phyloP scores from a whole-genome alignment of 2,329 filamentous ascomycete species.

The Penicillium sp. region DNA sequence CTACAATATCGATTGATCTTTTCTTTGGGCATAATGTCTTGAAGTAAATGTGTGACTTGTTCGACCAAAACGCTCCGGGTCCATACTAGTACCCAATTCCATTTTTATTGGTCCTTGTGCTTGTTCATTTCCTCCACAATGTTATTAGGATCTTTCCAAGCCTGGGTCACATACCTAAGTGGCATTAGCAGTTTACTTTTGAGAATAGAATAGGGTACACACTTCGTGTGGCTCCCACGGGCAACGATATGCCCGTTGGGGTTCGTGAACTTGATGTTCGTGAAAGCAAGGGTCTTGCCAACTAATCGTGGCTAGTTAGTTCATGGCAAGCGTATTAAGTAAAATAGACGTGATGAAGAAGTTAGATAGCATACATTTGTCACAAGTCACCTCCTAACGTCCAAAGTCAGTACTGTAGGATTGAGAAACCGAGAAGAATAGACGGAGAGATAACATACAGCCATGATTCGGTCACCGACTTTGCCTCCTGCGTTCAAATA shows the following conservation, averaged over 20 bases:
- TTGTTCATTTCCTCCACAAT: constrained; percentile 55
- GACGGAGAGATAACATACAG: constrained; percentile 35
- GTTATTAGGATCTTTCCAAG: constrained; percentile 62
- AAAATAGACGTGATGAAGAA: neutral
- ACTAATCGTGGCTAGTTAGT: constrained; percentile 39
- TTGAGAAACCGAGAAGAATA: neutral
- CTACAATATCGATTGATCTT: neutral
- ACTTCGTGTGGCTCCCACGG: constrained; percentile 67
- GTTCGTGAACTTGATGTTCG: constrained; percentile 60
- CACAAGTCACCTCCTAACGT: constrained; percentile 56
- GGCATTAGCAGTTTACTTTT: neutral
- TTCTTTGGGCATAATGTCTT: neutral
- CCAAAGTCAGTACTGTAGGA: constrained; percentile 15
- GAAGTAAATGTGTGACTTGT: neutral
- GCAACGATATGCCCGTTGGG: constrained; percentile 59
- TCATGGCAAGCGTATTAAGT: neutral
- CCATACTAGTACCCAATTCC: neutral
- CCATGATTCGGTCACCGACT: constrained; percentile 58
- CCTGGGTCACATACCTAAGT: constrained; percentile 53
- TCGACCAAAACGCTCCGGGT: neutral
- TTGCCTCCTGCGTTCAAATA: constrained; percentile 63
- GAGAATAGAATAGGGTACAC: constrained; percentile 15
- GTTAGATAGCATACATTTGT: constrained; percentile 53
- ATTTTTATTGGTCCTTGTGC: constrained; percentile 8
- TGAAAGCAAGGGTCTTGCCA: constrained; percentile 64